Evolutionary conservation across 192 early-diverging fungal genomes (phyloP), one percentile per base, ranked within the genome.

Genomic region (Coemansia erecta): DNA sequence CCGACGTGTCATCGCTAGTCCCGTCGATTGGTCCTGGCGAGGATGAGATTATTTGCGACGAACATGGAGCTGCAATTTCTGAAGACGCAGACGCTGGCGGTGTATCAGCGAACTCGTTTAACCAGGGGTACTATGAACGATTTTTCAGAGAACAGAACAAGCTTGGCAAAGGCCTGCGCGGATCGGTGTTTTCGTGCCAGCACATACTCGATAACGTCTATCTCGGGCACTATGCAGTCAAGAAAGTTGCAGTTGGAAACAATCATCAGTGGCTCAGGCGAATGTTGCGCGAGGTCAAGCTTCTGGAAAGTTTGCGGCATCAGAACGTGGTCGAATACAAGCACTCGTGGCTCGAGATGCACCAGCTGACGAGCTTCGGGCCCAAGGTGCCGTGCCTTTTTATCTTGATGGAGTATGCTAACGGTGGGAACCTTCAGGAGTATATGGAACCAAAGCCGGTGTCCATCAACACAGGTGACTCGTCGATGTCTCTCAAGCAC

Each of bases 241-340:
- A 98, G 42, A 92, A 94, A 37, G 92, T 97, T 0, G 90, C 94
- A 1, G 90, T 97, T n/a, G 94, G 94, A 43, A 82, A 90, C 63
- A 88, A 91, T 50, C 90, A 92, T 33, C 63, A 85, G 19, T 98
- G 95, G 95, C 82, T 98, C 7, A 87, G 91, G 14, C 82, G 90
- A 18, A 94, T 97, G 92, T 77, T 98, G 23, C 85, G 90, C 53
- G 96, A 98, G 60, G 96, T 98, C 19, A 90, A 91, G 72, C 77
- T 98, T 54, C 82, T 98, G 15, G 94, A 95, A 63, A 80, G 85
- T 19, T 81, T 98, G 13, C 89, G 86, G 22, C 94, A 98, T 72
- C 90, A 89, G 0, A 97, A 96, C 49, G 92, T 97, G 53, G 84
- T 96, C 52, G 87, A 91, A 43, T 98, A 97, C 70, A 98, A 98